Conservation (phyloP, 306 rosid genomes). For the Oxytropis ochrocephala region DNA sequence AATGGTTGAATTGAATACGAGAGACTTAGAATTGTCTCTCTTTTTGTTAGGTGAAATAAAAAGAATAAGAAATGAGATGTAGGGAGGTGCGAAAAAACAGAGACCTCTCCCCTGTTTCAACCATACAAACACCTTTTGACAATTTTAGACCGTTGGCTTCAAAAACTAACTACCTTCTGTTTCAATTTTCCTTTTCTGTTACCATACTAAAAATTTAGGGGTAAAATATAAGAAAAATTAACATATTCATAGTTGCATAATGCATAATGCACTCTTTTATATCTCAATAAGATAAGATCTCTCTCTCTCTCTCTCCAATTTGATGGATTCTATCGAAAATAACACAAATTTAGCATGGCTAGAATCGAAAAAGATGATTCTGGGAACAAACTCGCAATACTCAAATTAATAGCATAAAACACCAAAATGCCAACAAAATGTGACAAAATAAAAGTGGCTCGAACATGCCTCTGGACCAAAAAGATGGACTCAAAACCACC, state of each 20-base stretch:
- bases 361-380: no score
- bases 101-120: not conserved
- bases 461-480: no score
- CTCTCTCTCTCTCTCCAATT: no score
- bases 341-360: no score
- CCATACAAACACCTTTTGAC: slow-evolving; percentile 14
- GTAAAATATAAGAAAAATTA: not conserved
- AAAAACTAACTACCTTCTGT: not conserved
- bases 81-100: slow-evolving; percentile 24
- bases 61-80: not conserved
- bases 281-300: no score
- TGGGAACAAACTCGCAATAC: no score
- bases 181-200: not conserved
- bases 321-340: no score
- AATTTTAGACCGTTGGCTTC: not conserved
- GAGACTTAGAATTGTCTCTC: not conserved
- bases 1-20: slow-evolving; percentile 7
- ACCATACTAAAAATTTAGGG: not conserved
- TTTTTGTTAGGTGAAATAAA: not conserved
- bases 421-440: no score
- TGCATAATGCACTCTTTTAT: no score
- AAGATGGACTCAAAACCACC: no score
- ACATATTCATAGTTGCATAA: not conserved
- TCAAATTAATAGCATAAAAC: no score
- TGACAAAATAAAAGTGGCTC: no score